Conservation (phyloP, 345 rosid species). For the Brassica rapa region DNA sequence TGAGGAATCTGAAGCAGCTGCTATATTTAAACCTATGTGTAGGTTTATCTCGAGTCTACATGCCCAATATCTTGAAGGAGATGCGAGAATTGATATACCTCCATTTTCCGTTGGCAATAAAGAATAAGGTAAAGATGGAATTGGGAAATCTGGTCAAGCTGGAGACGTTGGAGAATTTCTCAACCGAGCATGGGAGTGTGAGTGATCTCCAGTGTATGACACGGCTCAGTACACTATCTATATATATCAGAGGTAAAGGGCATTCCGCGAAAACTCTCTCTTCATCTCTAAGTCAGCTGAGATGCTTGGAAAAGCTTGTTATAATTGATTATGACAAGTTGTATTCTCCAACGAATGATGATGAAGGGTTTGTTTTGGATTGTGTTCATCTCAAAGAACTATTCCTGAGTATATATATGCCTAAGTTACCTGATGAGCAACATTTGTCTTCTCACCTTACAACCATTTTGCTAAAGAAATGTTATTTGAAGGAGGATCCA, state of each 20-base stretch:
- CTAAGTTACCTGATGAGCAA: slow-evolving; percentile 18
- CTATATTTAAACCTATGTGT: background rate
- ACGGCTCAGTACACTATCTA: background rate
- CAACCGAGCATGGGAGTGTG: background rate
- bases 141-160: slow-evolving; percentile 18
- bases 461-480: slow-evolving; percentile 3
- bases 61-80: background rate
- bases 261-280: too few relatives aligned
- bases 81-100: slow-evolving; percentile 6
- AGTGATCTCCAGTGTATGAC: background rate
- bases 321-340: too few relatives aligned
- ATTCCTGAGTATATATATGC: background rate
- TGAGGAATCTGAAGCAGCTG: slow-evolving; percentile 9
- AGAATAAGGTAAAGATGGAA: background rate
- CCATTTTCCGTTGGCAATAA: too few relatives aligned
- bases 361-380: background rate
- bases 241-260: background rate
- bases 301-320: too few relatives aligned
- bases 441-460: slow-evolving; percentile 34
- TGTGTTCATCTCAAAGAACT: background rate
- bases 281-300: too few relatives aligned
- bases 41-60: background rate
- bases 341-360: background rate
- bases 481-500: background rate
- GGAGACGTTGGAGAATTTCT: background rate